Evolutionary conservation across 805 yeast genomes (phyloP).

Genomic region (Nakazawaea peltata): DNA sequence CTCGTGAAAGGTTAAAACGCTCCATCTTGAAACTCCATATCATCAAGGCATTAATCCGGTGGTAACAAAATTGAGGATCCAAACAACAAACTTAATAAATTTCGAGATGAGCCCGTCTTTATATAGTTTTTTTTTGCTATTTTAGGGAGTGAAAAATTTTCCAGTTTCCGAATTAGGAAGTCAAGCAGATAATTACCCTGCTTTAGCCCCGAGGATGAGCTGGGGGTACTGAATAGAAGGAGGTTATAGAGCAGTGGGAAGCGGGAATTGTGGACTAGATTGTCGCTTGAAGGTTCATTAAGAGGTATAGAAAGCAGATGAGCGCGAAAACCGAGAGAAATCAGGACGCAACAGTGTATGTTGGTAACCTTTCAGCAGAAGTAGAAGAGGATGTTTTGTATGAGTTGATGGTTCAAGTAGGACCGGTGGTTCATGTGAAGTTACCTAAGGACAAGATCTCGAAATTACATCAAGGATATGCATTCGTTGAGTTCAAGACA

Average conservation of each 20-base stretch:
- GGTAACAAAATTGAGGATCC: constrained; percentile 9
- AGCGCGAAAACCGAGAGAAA: constrained; percentile 32
- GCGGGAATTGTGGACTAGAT: neutral
- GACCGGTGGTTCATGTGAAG: constrained; percentile 63
- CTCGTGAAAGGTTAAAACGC: too few species aligned
- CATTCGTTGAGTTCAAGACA: constrained; percentile 67
- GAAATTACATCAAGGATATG: constrained; percentile 75
- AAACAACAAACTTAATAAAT: neutral
- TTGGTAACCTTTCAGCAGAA: constrained; percentile 75
- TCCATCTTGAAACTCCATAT: too few species aligned
- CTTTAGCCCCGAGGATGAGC: too few species aligned
- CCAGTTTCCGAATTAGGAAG: too few species aligned
- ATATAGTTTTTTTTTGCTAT: too few species aligned
- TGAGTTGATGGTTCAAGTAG: constrained; percentile 80
- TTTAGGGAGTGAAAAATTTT: neutral
- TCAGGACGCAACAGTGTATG: constrained; percentile 58
- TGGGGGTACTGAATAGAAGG: too few species aligned
- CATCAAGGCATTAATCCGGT: constrained; percentile 1
- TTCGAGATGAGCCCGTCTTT: too few species aligned
- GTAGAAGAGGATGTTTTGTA: constrained; percentile 66
- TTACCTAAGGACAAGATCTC: constrained; percentile 75
- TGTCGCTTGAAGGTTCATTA: neutral
- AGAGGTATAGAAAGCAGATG: too few species aligned
- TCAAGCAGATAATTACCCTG: too few species aligned
- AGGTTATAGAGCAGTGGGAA: too few species aligned